Evolutionary conservation across 2,329 filamentous ascomycete genomes (phyloP), one percentile per base, ranked within the genome.

Genomic region (Amphichorda felina): DNA sequence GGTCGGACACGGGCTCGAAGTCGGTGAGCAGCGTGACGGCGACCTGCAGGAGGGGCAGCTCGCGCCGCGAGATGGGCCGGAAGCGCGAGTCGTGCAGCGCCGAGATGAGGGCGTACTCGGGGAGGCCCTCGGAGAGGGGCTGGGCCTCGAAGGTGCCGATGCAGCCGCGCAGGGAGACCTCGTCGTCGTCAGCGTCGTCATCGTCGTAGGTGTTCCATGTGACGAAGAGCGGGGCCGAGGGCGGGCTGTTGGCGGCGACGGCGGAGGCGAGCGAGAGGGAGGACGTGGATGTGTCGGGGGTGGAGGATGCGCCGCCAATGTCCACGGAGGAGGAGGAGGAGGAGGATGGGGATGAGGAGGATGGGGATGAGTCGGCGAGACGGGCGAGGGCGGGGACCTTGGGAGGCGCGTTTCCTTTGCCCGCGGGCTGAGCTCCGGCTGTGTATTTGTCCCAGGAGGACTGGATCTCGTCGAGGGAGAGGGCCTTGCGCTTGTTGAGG

Each of bases 101-200:
- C 55, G 88, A 87, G 35, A 82, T 91, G 45, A 94, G 61, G 32
- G 88, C 82, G 59, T 95, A 96, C 41, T 75, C 77, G 35, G 75
- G 66, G 30, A 98, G 64, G 4, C 87, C 88, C 2, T 72, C 59
- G 21, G 76, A 68, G 10, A 98, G 72, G 34, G 81, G 74, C 49
- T 84, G 75, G 2, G 78, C 57, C 50, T 88, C 82, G 51, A 96
- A 98, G 3, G 89, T 98, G 46, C 91, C 91, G 53, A 98, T 96
- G 66, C 91, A 98, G 40, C 91, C 91, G 40, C 91, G 80, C 29
- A 98, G 72, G 17, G 71, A 72, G 53, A 79, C 78, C 43, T 75
- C 61, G 19, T 75, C 72, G 36, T 48, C 41, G 14, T 39, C 43
- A 10, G 26, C 38, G 25, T 56, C 50, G 15, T 47, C 50, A 21